These are phyloP conservation scores for Cubamyces lactineus DNA, from an alignment of 768 basidiomycete genomes.

Conservation along the genomic window DNA sequence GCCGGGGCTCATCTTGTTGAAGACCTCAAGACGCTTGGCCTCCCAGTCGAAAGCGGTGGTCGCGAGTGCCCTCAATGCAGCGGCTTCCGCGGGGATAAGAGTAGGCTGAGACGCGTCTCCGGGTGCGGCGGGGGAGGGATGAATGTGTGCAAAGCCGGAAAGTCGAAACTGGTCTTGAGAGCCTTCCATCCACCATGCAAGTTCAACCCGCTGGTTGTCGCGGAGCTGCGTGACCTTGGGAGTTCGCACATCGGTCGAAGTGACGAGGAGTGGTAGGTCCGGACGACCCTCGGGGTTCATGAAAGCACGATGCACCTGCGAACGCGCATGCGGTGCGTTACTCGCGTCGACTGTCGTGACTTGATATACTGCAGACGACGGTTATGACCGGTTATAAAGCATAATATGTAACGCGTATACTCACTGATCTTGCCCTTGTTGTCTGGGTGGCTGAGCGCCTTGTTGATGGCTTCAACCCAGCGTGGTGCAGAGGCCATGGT, in stretches of 20 bases:
- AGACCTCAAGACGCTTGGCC: conserved; percentile 58
- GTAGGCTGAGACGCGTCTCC: conserved; percentile 37
- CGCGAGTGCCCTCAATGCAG: conserved; percentile 26
- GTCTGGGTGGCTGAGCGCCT: conserved; percentile 30
- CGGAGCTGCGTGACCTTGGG: conserved; percentile 67
- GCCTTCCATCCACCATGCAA: conserved; percentile 75
- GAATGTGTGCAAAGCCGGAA: conserved; percentile 54
- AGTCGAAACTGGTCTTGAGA: conserved; percentile 77
- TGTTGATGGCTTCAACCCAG: conserved; percentile 34
- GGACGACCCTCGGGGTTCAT: conserved; percentile 47
- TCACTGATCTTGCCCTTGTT: conserved; percentile 31
- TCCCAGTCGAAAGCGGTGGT: conserved; percentile 62
- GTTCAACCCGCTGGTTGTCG: conserved; percentile 53
- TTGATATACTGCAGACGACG: conserved; percentile 52
- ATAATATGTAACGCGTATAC: neutral
- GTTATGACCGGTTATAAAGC: neutral
- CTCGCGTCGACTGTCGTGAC: conserved; percentile 57
- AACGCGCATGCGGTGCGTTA: conserved; percentile 61
- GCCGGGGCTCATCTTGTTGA: conserved; percentile 56
- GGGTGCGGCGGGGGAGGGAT: conserved; percentile 49
- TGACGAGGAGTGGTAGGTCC: conserved; percentile 60
- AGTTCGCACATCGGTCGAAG: conserved; percentile 73
- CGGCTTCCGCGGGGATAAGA: conserved; percentile 13
- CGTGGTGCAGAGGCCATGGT: conserved; percentile 27
- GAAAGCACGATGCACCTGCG: conserved; percentile 64